These are phyloP conservation scores for Isoetes taiwanensis DNA, from an alignment of 75 land plant genomes.

Conservation along the genomic window DNA sequence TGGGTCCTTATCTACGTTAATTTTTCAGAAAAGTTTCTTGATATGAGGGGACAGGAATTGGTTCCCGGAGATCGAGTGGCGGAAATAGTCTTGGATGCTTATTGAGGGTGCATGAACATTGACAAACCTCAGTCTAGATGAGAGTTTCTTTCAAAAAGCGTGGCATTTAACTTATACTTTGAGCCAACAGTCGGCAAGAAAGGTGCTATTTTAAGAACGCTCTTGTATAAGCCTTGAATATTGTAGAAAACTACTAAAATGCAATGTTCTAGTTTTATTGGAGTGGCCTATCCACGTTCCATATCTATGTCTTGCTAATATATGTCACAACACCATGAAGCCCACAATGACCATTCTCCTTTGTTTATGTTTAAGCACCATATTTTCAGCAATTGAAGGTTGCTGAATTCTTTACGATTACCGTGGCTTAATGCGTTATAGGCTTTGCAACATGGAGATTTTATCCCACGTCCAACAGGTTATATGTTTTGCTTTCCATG, in stretches of 20 bases:
- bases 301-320: background rate
- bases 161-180: no score
- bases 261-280: background rate
- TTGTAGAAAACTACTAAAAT: background rate
- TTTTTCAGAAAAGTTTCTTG: no score
- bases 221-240: no score
- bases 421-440: background rate
- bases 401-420: no score
- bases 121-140: no score
- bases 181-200: background rate
- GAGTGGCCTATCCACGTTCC: background rate
- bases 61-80: no score
- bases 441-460: constrained; percentile 3
- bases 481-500: background rate
- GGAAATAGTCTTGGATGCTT: no score
- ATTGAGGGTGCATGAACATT: no score
- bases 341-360: constrained; percentile 3
- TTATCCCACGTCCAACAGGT: constrained; percentile 4
- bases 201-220: background rate
- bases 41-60: no score
- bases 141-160: no score
- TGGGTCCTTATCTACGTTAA: no score
- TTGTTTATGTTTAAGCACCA: background rate
- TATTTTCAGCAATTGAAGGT: no score
- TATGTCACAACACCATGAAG: background rate